phyloP scores from a whole-genome alignment of 2,329 filamentous ascomycete species.

The Calycina herbarum region DNA sequence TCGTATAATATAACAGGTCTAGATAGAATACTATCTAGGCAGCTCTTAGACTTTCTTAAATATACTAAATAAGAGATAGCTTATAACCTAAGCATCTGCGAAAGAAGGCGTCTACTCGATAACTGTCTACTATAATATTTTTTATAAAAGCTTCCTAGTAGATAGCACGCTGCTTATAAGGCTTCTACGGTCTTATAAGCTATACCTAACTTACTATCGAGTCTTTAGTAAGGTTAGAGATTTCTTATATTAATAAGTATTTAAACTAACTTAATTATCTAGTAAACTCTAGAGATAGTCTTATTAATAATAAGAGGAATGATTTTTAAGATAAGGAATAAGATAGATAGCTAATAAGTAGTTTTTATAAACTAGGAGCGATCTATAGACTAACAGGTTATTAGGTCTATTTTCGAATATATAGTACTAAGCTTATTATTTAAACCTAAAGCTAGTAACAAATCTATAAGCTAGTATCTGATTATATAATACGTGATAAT shows the following conservation, averaged over 20 bases:
- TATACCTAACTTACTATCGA: slow-evolving; percentile 22
- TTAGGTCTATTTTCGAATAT: slow-evolving; percentile 39
- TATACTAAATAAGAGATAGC: slow-evolving; percentile 38
- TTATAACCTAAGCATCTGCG: slow-evolving; percentile 28
- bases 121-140: slow-evolving; percentile 33
- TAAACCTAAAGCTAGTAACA: slow-evolving; percentile 13
- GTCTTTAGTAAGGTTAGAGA: slow-evolving; percentile 24
- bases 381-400: not conserved
- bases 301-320: slow-evolving; percentile 40
- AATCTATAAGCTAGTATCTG: slow-evolving; percentile 23
- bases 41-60: slow-evolving; percentile 31
- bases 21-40: slow-evolving; percentile 35
- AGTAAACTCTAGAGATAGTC: slow-evolving; percentile 36
- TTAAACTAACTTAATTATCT: not conserved
- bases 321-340: slow-evolving; percentile 37
- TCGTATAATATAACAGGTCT: slow-evolving; percentile 30
- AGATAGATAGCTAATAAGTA: slow-evolving; percentile 34
- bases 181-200: slow-evolving; percentile 47
- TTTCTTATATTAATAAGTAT: slow-evolving; percentile 6
- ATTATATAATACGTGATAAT: slow-evolving; percentile 13
- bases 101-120: slow-evolving; percentile 17
- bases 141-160: slow-evolving; percentile 53
- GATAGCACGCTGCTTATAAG: slow-evolving; percentile 50
- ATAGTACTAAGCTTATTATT: slow-evolving; percentile 37
- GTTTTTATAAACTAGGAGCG: slow-evolving; percentile 19